Base-by-base conservation (phyloP, 257 asterid genomes). In the Nicotiana benthamiana region DNA sequence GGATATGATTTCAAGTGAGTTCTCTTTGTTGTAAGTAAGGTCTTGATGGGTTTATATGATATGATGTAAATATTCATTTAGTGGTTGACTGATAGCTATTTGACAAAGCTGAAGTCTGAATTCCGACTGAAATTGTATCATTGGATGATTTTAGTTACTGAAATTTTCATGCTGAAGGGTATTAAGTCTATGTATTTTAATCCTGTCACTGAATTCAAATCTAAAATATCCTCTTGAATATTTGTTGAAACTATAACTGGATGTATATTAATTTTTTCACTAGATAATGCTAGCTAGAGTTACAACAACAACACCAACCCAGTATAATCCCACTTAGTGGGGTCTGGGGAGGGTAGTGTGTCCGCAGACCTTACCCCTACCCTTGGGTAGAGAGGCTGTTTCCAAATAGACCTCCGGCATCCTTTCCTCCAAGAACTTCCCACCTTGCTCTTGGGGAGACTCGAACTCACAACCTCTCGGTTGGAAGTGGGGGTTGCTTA, bases 1-100 rank as follows among this genome's bases (percentile, higher is more conserved):
- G 99, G 99, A 87, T 96, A 96, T 83, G 97, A 96, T 86, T 94
- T 96, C 91, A 96, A 96, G 99, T 96, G 88, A 86, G 98, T 66
- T 79, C 32, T 79, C 87, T 85, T 53, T 80, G 51, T 75, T 48
- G 27, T 62, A 13, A 32, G 59, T 32, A 79, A 43, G 75, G 43
- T 48, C 24, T 46, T 46, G 78, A 46, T 72, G 59, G 60, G 46
- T 72, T 72, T 36, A 46, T 46, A 46, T 24, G 22, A 43, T 46
- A 15, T 72, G 77, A 46, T 72, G 24, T 72, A 46, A 7, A 46
- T 46, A 43, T 72, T 46, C 24, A 24, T 22, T 15, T 24, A 24
- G 18, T 72, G 24, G 40, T 46, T 46, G 78, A 72, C 60, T 24
- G 36, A 13, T 60, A 72, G 36, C 78, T 24, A 40, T 72, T 46